A percentile compares a stretch with the other conserved stretches of the same genome.
Conservation (phyloP, 768 basidiomycete genomes). For the Gyrodon lividus region DNA sequence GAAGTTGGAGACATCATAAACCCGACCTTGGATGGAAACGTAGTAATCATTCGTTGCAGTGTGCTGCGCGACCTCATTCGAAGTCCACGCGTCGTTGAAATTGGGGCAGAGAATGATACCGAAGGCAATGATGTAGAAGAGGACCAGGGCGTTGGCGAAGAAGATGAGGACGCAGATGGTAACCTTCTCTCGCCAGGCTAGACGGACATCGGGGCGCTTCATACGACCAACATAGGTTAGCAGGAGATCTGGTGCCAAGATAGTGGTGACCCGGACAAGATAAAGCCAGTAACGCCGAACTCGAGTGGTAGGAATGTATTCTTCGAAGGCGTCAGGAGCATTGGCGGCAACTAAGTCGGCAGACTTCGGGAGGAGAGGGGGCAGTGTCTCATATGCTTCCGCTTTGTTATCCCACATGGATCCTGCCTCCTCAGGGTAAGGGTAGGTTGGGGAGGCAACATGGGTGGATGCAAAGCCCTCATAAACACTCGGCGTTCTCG, state of each 20-base stretch:
- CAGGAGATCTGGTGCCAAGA: conserved; percentile 54
- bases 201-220: conserved; percentile 65
- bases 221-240: conserved; percentile 53
- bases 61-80: conserved; percentile 50
- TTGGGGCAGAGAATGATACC: conserved; percentile 61
- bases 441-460: conserved; percentile 22
- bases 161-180: conserved; percentile 62
- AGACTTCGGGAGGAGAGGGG: conserved; percentile 37
- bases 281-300: conserved; percentile 59
- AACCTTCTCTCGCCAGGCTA: conserved; percentile 71
- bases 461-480: conserved; percentile 25
- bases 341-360: conserved; percentile 41
- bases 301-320: conserved; percentile 51
- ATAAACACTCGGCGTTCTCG: conserved; percentile 28
- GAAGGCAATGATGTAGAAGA: conserved; percentile 69
- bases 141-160: conserved; percentile 48
- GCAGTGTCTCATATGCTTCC: conserved; percentile 26
- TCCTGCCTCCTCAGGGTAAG: conserved; percentile 36
- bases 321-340: conserved; percentile 49
- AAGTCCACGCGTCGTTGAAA: conserved; percentile 59
- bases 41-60: conserved; percentile 52
- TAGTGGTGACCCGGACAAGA: conserved; percentile 52
- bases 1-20: conserved; percentile 62
- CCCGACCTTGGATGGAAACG: conserved; percentile 60
- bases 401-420: conserved; percentile 48